Base-by-base conservation (phyloP, 2,329 filamentous ascomycete species). In the Tolypocladium inflatum region DNA sequence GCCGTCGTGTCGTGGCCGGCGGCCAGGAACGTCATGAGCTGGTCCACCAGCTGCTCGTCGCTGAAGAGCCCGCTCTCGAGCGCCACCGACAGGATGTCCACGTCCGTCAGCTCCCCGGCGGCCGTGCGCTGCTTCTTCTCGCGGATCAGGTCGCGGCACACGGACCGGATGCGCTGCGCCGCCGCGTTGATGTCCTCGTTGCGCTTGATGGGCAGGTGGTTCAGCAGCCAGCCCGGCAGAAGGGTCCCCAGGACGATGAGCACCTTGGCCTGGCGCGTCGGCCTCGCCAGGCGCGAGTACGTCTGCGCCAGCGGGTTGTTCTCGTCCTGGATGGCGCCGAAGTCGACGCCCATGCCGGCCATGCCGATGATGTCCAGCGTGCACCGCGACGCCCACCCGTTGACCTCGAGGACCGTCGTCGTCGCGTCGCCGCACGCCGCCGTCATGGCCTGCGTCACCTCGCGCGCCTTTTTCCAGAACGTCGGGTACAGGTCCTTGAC, bases 1-100 rank as follows among this genome's bases (percentile, higher is more conserved):
- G 90, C 84, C 0, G 89, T 92, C 1, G 90, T 93, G 73, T 93
- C 89, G 70, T 93, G 90, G 26, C 87, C 87, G 0, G 91, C 91
- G 1, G 87, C 88, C 6, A 95, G 81, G 75, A 95, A 94, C 0
- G 90, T 95, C 89, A 95, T 94, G 68, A 94, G 82, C 73, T 96
- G 91, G 70, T 94, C 88, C 41, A 91, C 83, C n/a, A 96, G 81
- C 60, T 90, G 85, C 54, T 91, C 88, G 61, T 94, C 89, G 15
- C 75, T 81, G 72, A 95, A 94, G 7, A 79, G 84, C 53, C 88
- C 89, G 43, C 85, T 90, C 68, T 87, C 82, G 54, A 96, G 76
- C 19, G 91, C 91, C 0, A 93, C 88, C 1, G 87, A 90, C 39
- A 96, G 77, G 59, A 96, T 94, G 70, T 96, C 91, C 9, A 83